A percentile compares a stretch with the other conserved stretches of the same genome.
phyloP scores from a whole-genome alignment of 2,329 filamentous ascomycete genomes.

The Claviceps africana region DNA sequence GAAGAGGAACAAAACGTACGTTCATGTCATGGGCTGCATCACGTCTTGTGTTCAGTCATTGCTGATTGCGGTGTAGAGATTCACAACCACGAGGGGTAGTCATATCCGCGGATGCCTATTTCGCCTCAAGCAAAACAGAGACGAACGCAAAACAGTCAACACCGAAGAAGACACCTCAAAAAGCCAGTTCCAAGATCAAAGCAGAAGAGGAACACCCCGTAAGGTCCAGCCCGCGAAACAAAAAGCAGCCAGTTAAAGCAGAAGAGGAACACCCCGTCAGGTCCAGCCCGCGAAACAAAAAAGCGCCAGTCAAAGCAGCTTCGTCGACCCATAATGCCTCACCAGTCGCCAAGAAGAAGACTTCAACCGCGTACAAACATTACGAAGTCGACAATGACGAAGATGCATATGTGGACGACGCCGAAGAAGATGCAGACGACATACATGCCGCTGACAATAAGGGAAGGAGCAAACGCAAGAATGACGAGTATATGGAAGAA shows the following conservation, averaged over 20 bases:
- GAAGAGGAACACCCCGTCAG: slow-evolving; percentile 32
- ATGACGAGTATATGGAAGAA: slow-evolving; percentile 63
- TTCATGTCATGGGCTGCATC: neutral
- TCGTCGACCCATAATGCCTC: slow-evolving; percentile 16
- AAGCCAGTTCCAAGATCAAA: slow-evolving; percentile 23
- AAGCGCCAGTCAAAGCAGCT: slow-evolving; percentile 19
- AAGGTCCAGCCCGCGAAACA: slow-evolving; percentile 39
- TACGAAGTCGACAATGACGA: slow-evolving; percentile 32
- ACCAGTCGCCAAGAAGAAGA: slow-evolving; percentile 25
- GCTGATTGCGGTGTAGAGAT: slow-evolving; percentile 16
- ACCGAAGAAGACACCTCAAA: slow-evolving; percentile 23
- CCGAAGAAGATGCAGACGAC: slow-evolving; percentile 59
- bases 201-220: slow-evolving; percentile 29
- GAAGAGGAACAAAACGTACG: slow-evolving; percentile 43
- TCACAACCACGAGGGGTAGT: slow-evolving; percentile 32
- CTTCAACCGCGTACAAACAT: slow-evolving; percentile 27
- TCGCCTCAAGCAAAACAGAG: slow-evolving; percentile 30
- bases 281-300: slow-evolving; percentile 38
- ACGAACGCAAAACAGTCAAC: slow-evolving; percentile 25
- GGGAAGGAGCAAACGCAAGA: slow-evolving; percentile 49
- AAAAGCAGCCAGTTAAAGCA: slow-evolving; percentile 18
- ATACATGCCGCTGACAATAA: slow-evolving; percentile 66
- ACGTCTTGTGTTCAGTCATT: neutral
- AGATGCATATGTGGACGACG: slow-evolving; percentile 48
- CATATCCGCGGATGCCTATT: slow-evolving; percentile 45